These are phyloP conservation scores for Diaporthe destruens DNA, from an alignment of 2,329 filamentous ascomycete species.

Conservation along the genomic window DNA sequence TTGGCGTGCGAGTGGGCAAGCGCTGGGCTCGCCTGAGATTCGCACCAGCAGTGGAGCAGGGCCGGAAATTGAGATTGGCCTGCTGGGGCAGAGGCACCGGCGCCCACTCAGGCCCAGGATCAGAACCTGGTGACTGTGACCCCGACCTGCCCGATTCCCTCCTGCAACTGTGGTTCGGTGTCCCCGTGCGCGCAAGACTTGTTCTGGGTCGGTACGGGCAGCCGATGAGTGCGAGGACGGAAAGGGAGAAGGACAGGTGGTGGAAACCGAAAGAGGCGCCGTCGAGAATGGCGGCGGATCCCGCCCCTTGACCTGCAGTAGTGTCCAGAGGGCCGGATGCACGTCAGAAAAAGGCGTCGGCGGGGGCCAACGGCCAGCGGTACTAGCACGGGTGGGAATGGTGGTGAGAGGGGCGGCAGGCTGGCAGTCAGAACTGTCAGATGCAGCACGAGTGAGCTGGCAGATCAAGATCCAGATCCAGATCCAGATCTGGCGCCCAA, in stretches of 20 bases:
- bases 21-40: conserved; percentile 33
- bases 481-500: conserved; percentile 25
- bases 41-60: conserved; percentile 32
- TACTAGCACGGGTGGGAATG: neutral
- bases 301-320: conserved; percentile 25
- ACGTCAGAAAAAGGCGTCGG: conserved; percentile 29
- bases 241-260: neutral
- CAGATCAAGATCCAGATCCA: conserved; percentile 13
- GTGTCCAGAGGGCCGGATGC: conserved; percentile 31
- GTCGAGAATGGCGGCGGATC: conserved; percentile 13
- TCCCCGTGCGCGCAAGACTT: conserved; percentile 1
- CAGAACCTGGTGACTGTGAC: conserved; percentile 25
- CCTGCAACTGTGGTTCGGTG: conserved; percentile 21
- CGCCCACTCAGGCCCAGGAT: conserved; percentile 25
- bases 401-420: neutral
- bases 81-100: conserved; percentile 28
- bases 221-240: neutral
- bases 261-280: neutral
- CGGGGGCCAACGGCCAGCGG: neutral
- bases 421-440: conserved; percentile 7
- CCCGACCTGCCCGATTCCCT: conserved; percentile 15
- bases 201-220: conserved; percentile 21
- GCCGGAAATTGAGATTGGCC: conserved; percentile 37
- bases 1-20: neutral
- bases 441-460: conserved; percentile 2